Percentiles rank a stretch among this genome's conserved stretches.
Conservation (phyloP, 2,329 filamentous ascomycete species). For the Ophiocordyceps camponoti-leonardi region DNA sequence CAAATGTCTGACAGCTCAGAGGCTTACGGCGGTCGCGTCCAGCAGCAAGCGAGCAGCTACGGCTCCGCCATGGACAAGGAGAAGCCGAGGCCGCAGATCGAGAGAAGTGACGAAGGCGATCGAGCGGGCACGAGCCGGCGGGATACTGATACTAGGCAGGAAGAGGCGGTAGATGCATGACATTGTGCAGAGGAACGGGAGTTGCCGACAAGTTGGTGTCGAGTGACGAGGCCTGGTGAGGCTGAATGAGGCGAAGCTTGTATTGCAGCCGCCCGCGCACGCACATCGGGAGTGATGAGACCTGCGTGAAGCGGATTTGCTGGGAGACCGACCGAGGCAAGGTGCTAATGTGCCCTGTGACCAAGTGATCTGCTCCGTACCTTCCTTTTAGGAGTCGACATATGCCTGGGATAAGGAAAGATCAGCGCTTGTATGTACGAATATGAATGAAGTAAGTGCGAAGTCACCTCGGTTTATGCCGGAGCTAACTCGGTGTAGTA, state of each 20-base stretch:
- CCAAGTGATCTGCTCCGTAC: too few species aligned
- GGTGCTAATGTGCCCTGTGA: too few species aligned
- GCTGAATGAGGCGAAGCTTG: not conserved
- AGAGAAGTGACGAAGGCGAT: not conserved
- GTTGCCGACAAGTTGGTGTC: not conserved
- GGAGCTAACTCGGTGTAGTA: too few species aligned
- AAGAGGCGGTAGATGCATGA: not conserved
- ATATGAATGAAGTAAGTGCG: too few species aligned
- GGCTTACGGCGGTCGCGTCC: not conserved
- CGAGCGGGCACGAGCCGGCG: not conserved
- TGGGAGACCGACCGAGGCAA: too few species aligned
- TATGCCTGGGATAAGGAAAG: too few species aligned
- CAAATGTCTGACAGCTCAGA: not conserved
- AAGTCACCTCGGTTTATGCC: too few species aligned
- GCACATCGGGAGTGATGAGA: not conserved
- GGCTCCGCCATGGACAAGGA: not conserved
- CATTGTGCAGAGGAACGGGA: not conserved
- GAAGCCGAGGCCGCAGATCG: not conserved
- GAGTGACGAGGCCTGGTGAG: not conserved
- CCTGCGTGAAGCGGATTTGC: not conserved
- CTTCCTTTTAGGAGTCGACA: too few species aligned
- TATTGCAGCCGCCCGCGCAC: not conserved
- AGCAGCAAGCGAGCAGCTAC: not conserved
- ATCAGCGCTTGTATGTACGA: too few species aligned
- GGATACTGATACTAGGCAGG: not conserved